Percentiles rank a stretch among this genome's conserved stretches.
Evolutionary conservation across 2,329 filamentous ascomycete species (phyloP).

Genomic region (Tolypocladium tundrense): DNA sequence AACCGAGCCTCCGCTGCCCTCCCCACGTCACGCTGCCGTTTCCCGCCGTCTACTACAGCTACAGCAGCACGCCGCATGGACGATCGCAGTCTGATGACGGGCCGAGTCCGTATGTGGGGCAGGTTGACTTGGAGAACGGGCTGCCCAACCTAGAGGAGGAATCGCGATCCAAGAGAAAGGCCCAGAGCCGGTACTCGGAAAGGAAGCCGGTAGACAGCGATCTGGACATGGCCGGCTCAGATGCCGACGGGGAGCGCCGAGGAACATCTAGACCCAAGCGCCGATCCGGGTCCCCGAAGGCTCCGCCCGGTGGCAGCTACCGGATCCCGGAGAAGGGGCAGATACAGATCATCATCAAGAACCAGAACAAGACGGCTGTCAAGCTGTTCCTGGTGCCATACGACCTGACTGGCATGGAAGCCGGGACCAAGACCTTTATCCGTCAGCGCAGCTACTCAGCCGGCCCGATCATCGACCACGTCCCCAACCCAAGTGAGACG

Average conservation of each 20-base stretch:
- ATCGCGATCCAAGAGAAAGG: constrained; percentile 36
- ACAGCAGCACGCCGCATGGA: constrained; percentile 56
- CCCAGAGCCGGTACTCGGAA: constrained; percentile 33
- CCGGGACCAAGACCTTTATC: constrained; percentile 91
- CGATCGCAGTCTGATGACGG: constrained; percentile 64
- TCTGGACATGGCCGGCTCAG: constrained; percentile 9
- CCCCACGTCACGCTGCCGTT: constrained; percentile 85
- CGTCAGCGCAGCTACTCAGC: constrained; percentile 88
- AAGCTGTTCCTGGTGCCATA: constrained; percentile 94
- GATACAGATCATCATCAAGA: constrained; percentile 94
- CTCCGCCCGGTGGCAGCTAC: constrained; percentile 80
- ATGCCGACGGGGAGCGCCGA: constrained; percentile 18
- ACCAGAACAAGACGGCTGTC: constrained; percentile 95
- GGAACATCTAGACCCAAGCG: constrained; percentile 34
- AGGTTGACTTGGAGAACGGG: constrained; percentile 81
- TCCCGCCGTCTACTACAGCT: constrained; percentile 93
- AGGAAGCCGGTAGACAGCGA: constrained; percentile 18
- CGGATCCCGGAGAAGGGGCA: constrained; percentile 90
- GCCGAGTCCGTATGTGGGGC: constrained; percentile 90
- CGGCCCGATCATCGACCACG: constrained; percentile 69
- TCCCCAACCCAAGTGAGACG: constrained; percentile 20
- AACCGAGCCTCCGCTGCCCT: constrained; percentile 72
- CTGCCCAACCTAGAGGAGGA: constrained; percentile 45
- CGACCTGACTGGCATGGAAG: constrained; percentile 83
- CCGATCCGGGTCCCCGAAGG: constrained; percentile 37